These are phyloP conservation scores for Septoria petroselini DNA, from an alignment of 2,329 filamentous ascomycete genomes.

Conservation along the genomic window DNA sequence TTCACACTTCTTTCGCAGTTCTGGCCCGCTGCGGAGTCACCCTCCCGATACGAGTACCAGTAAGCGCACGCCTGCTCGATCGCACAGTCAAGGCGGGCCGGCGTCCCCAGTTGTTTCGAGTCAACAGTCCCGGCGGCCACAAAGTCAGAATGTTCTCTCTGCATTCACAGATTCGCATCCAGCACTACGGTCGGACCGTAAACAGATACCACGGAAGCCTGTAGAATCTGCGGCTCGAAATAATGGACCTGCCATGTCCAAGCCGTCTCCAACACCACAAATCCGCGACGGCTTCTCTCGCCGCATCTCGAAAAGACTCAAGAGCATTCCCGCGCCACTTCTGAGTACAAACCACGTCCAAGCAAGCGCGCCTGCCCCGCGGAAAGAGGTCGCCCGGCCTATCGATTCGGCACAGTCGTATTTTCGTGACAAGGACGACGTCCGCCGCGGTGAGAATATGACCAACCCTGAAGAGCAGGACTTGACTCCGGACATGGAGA, in stretches of 20 bases:
- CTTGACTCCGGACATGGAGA: slow-evolving; percentile 12
- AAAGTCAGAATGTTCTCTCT: slow-evolving; percentile 9
- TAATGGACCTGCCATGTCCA: slow-evolving; percentile 9
- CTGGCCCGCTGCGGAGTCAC: slow-evolving; percentile 29
- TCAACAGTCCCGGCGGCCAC: slow-evolving; percentile 17
- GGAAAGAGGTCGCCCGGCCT: slow-evolving; percentile 9
- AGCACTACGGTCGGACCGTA: not conserved
- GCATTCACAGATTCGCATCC: not conserved
- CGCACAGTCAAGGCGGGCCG: slow-evolving; percentile 18
- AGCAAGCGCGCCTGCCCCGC: slow-evolving; percentile 4
- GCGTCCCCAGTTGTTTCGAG: slow-evolving; percentile 6
- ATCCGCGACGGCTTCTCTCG: slow-evolving; percentile 29
- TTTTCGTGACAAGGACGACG: slow-evolving; percentile 15
- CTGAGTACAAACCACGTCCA: slow-evolving; percentile 4
- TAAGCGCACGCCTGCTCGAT: slow-evolving; percentile 13
- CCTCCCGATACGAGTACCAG: slow-evolving; percentile 22
- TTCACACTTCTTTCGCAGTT: slow-evolving; percentile 27
- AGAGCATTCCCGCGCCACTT: slow-evolving; percentile 19
- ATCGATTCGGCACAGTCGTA: slow-evolving; percentile 25
- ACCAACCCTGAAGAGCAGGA: slow-evolving; percentile 9
- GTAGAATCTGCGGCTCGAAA: not conserved
- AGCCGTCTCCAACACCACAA: not conserved
- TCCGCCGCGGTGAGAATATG: slow-evolving; percentile 4
- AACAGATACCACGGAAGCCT: not conserved
- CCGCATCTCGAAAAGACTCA: slow-evolving; percentile 32